phyloP scores from a whole-genome alignment of 2,329 filamentous ascomycete genomes.

The Ceratocystis cubensis region DNA sequence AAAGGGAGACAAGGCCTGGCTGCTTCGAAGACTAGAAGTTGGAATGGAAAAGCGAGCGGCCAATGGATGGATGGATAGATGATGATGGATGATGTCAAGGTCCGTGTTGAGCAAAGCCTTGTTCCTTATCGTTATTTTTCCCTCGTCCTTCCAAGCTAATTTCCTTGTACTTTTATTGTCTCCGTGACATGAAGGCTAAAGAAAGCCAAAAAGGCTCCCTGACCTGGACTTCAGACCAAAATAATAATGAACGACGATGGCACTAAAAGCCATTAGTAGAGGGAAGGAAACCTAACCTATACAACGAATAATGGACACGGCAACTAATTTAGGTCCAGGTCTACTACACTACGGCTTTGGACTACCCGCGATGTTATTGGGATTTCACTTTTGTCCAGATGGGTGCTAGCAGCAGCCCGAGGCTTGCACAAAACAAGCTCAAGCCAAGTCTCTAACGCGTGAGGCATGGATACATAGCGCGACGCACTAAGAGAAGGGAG shows the following conservation, averaged over 20 bases:
- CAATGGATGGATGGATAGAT: background rate
- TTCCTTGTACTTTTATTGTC: background rate
- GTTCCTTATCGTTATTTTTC: background rate
- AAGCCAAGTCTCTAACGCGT: background rate
- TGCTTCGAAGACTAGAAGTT: background rate
- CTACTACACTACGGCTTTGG: background rate
- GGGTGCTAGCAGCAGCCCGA: background rate
- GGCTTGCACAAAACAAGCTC: background rate
- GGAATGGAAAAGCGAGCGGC: background rate
- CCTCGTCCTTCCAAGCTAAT: background rate
- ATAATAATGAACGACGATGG: background rate
- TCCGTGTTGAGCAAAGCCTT: background rate
- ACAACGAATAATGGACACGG: background rate
- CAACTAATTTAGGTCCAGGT: background rate
- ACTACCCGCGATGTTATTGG: constrained; percentile 1
- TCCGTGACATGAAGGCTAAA: background rate
- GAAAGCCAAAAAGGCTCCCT: background rate
- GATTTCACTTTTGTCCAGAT: background rate
- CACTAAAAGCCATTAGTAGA: background rate
- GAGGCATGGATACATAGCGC: too few species aligned
- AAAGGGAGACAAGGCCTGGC: background rate
- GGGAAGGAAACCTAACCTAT: background rate
- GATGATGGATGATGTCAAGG: background rate
- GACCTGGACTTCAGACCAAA: background rate
- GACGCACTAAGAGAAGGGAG: background rate